Percentiles rank a stretch among this genome's conserved stretches.
phyloP scores from a whole-genome alignment of 1,139 yeast genomes.

The Taphrina sp. region DNA sequence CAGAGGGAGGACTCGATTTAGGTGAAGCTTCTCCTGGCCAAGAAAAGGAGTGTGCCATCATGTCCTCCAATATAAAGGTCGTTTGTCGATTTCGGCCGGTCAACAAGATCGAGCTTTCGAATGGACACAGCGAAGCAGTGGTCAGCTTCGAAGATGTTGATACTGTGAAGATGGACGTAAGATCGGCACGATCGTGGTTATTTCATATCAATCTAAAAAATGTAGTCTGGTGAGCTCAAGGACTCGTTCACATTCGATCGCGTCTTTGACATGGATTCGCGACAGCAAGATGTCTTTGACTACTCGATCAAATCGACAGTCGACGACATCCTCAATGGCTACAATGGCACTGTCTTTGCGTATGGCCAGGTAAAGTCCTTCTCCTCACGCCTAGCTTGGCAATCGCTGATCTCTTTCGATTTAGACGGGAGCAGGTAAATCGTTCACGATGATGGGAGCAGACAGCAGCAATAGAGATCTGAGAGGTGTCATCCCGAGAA shows the following conservation, averaged over 20 bases:
- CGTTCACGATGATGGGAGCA: slow-evolving; percentile 79
- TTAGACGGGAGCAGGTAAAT: slow-evolving; percentile 76
- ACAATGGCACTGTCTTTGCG: slow-evolving; percentile 79
- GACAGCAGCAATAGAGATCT: slow-evolving; percentile 47
- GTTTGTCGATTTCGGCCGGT: slow-evolving; percentile 61
- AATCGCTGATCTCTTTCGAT: background rate
- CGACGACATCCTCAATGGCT: slow-evolving; percentile 64
- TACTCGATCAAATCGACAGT: slow-evolving; percentile 60
- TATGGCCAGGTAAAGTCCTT: slow-evolving; percentile 70
- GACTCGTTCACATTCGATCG: slow-evolving; percentile 63
- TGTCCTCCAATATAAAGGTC: slow-evolving; percentile 44
- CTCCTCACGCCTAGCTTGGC: background rate
- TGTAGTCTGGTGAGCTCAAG: slow-evolving; percentile 43
- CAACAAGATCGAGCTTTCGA: slow-evolving; percentile 45
- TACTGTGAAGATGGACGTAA: slow-evolving; percentile 39
- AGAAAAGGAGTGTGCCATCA: too few relatives aligned
- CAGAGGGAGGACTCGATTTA: too few relatives aligned
- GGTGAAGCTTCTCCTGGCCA: too few relatives aligned
- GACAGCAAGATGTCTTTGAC: slow-evolving; percentile 63
- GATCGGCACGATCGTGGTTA: too few relatives aligned
- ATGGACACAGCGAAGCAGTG: slow-evolving; percentile 37
- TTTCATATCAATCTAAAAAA: too few relatives aligned
- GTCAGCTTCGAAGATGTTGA: slow-evolving; percentile 44
- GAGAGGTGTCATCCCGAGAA: slow-evolving; percentile 71
- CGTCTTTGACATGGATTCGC: slow-evolving; percentile 54